These are phyloP conservation scores for Lonicera japonica DNA, from an alignment of 129 eudicot species.

Conservation along the genomic window DNA sequence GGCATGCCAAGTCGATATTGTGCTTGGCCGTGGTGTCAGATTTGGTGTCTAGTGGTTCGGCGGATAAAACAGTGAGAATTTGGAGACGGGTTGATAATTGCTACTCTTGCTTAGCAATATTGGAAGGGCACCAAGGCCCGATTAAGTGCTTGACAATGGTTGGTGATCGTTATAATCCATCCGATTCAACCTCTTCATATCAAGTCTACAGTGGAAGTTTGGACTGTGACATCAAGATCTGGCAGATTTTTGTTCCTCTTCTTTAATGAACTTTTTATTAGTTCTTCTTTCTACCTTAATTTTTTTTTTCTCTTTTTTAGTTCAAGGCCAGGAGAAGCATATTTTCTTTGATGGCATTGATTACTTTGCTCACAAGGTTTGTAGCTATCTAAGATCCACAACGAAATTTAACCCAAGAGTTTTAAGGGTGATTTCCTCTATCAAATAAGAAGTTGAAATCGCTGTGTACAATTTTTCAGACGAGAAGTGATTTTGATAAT, in stretches of 20 bases:
- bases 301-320: neutral
- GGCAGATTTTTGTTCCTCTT: constrained; percentile 42
- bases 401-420: neutral
- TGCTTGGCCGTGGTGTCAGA: constrained; percentile 50
- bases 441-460: neutral
- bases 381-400: neutral
- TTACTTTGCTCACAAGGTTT: neutral
- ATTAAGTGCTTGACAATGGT: constrained; percentile 52
- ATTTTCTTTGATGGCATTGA: neutral
- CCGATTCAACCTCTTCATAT: constrained; percentile 39
- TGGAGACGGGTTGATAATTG: constrained; percentile 42
- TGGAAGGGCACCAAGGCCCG: constrained; percentile 65
- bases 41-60: constrained; percentile 56
- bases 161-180: constrained; percentile 19
- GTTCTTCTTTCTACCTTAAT: neutral
- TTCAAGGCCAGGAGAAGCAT: neutral
- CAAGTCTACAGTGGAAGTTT: constrained; percentile 55
- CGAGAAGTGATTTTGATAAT: neutral
- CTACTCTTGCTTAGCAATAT: constrained; percentile 47
- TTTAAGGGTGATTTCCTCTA: constrained; percentile 4
- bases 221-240: constrained; percentile 49
- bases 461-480: neutral
- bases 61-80: constrained; percentile 55
- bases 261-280: neutral
- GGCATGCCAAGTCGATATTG: constrained; percentile 49